Percentiles rank a stretch among this genome's conserved stretches.
Evolutionary conservation across 768 basidiomycete genomes (phyloP).

Genomic region (Phanerochaete sordida): DNA sequence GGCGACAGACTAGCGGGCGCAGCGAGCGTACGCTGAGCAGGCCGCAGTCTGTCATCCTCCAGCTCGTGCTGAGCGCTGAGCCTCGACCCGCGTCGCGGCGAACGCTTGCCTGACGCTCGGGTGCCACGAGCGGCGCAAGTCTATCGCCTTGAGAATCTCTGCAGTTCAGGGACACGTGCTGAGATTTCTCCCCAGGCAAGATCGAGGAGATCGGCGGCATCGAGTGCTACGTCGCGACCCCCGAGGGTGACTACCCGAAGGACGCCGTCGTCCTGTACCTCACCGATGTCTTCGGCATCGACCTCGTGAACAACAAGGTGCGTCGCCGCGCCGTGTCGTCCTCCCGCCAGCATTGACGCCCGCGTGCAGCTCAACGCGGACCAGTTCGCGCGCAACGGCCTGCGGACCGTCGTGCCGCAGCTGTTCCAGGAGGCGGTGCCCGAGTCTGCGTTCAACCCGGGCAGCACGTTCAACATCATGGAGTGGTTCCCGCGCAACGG

Average conservation of each 20-base stretch:
- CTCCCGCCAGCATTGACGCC: not conserved
- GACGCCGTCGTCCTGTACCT: slow-evolving; percentile 40
- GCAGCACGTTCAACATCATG: slow-evolving; percentile 24
- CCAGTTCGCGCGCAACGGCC: slow-evolving; percentile 40
- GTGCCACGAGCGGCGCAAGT: too few relatives aligned
- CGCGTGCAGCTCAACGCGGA: slow-evolving; percentile 31
- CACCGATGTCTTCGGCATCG: slow-evolving; percentile 35
- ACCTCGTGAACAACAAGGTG: slow-evolving; percentile 31
- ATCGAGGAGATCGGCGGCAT: slow-evolving; percentile 33
- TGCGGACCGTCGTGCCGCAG: slow-evolving; percentile 34
- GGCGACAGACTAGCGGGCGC: too few relatives aligned
- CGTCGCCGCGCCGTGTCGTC: not conserved
- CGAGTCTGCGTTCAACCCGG: not conserved
- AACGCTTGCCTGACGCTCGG: too few relatives aligned
- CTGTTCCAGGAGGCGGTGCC: slow-evolving; percentile 25
- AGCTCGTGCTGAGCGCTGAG: not conserved
- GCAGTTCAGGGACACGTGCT: too few relatives aligned
- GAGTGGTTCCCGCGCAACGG: slow-evolving; percentile 35
- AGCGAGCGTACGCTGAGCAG: too few relatives aligned
- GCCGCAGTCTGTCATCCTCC: too few relatives aligned
- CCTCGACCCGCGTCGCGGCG: not conserved
- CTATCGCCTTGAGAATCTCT: too few relatives aligned
- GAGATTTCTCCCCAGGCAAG: slow-evolving; percentile 27
- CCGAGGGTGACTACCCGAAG: slow-evolving; percentile 34
- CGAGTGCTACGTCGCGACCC: slow-evolving; percentile 39